phyloP scores from a whole-genome alignment of 139 green algal species.

The Tetratostichococcus sp. region DNA sequence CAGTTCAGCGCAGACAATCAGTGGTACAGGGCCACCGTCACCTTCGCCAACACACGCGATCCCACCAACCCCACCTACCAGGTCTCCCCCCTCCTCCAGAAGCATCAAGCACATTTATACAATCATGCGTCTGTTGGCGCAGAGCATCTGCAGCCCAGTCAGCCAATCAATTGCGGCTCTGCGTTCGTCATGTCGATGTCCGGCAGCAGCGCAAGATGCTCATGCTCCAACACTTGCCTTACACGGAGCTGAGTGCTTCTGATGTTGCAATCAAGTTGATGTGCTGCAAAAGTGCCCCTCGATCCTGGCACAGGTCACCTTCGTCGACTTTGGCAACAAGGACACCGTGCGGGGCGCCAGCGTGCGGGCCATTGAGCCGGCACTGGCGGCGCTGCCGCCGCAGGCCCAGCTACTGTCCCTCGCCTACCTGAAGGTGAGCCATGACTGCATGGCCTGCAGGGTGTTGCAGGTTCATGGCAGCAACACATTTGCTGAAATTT shows the following conservation, averaged over 20 bases:
- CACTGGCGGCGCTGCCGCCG: conserved; percentile 65
- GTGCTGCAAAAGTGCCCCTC: neutral
- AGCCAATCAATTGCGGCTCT: too few species aligned
- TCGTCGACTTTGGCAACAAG: conserved; percentile 93
- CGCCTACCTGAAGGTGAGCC: conserved; percentile 47
- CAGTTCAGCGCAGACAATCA: conserved; percentile 71
- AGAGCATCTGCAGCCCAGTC: too few species aligned
- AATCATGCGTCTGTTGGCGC: too few species aligned
- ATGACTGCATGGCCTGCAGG: too few species aligned
- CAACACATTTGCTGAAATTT: neutral
- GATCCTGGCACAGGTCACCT: conserved; percentile 43
- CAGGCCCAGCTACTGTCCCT: conserved; percentile 52
- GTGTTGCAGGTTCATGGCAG: neutral
- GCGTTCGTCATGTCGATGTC: too few species aligned
- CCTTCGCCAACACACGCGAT: conserved; percentile 23
- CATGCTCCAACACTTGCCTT: too few species aligned
- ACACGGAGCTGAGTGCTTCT: too few species aligned
- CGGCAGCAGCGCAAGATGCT: too few species aligned
- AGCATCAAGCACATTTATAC: too few species aligned
- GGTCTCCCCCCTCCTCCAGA: neutral
- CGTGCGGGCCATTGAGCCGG: conserved; percentile 57
- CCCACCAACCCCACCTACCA: conserved; percentile 24
- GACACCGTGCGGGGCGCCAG: conserved; percentile 43
- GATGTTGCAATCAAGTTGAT: too few species aligned
- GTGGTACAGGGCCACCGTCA: conserved; percentile 69